Base-by-base conservation (phyloP, 75 land plant genomes). In the Pinus taeda region DNA sequence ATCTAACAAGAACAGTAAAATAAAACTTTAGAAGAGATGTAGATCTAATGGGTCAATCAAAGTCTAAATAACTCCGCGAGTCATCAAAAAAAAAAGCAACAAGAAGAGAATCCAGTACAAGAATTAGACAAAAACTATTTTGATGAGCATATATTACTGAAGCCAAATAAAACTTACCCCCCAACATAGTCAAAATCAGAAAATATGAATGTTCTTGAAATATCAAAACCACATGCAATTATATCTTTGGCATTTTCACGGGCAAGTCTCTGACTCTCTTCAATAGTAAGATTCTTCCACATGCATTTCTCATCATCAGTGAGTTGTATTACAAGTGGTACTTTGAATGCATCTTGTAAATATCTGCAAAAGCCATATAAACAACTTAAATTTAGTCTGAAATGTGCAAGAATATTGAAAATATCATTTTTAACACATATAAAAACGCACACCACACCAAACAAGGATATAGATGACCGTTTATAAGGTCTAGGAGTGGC, bases 241-340 rank as follows among this genome's bases (percentile, higher is more conserved):
- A 97, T 97, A 76, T 97, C 99, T 78, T 92, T 97, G 1, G 99
- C 98, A 86, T 97, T 97, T 81, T 97, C 98, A 57, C 98, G 89
- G 14, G 98, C 99, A 69, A 97, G 88, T 36, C 93, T 82, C 61
- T 81, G 70, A 80, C 90, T 84, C 78, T 93, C 96, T 71, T 97
- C 99, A 45, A 97, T 87, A 24, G 93, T 78, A 11, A 97, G 78
- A 84, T 93, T 83, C 86, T 95, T 97, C 99, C 99, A 97, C 92
- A 97, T 88, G 78, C 90, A 97, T 71, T 97, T 97, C 83, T 97
- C 99, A 83, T 97, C 99, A 81, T 97, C 98, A 76, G 99, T 97
- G 49, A 97, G 91, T 74, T 97, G 99, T 76, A 97, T 93, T 20
- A 97, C 99, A 57, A 97, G 92, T 15, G 99, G 99, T 39, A 97